Base-by-base conservation (phyloP, 371 early-diverging fungal genomes). In the Quaeritorhiza haematococci region DNA sequence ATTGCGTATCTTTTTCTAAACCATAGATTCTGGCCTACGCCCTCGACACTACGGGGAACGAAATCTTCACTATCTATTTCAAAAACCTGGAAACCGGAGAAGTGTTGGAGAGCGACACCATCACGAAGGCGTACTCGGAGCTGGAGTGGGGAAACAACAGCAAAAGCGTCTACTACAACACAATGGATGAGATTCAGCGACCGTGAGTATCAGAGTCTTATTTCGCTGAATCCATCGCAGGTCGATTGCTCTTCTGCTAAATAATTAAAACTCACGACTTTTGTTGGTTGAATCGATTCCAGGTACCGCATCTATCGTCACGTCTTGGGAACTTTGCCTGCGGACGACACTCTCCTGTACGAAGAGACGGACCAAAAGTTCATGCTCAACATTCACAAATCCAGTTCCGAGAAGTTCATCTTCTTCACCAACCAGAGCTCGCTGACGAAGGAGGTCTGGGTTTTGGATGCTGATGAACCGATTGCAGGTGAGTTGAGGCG, bases 281-380 rank as follows among this genome's bases (percentile, higher is more conserved):
- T 15, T 47, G 19, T 38, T 38, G 13, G 19, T 38, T 38, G 13
- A 13, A 13, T 38, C 38, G 10, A 24, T 15, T 13, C 10, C 24
- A 47, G 47, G 15, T 47, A 47, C 23, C 24, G n/a, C 28, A 19
- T 50, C 7, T 32, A 50, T 15, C 17, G 28, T 10, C 50, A 24
- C 10, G 53, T 54, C 21, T 13, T 66, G 10, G 67, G 67, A n/a
- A 50, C 55, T 3, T 13, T 29, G 26, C 4, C 33, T 4, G 28
- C 45, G 5, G 53, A 10, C 21, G 78, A 77, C 42, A 53, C 49
- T 21, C 29, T 76, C 21, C 43, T 83, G n/a, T 78, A 63, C 46
- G 62, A 79, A 30, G 84, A 85, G 44, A 41, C 38, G 1, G 84
- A 85, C 55, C 64, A 68, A 47, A 80, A 79, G 71, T 85, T 80